Percentiles rank a stretch among this genome's conserved stretches.
Conservation (phyloP, 1,284 basidiomycete genomes). For the Trichosporon sp. region DNA sequence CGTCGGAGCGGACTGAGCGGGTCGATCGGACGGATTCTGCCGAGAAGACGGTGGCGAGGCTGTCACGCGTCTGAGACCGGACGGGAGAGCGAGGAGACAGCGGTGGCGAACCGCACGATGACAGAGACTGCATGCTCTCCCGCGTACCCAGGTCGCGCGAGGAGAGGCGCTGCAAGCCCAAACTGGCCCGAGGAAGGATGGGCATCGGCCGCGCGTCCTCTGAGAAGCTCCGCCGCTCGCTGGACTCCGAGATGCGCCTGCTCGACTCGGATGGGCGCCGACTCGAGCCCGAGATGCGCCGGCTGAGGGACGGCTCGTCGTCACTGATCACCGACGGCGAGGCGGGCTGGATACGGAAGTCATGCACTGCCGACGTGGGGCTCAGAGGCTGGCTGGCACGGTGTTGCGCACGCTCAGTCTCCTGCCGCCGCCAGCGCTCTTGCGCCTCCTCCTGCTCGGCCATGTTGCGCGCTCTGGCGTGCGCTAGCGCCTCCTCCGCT, state of each 20-base stretch:
- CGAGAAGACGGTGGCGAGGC: not conserved
- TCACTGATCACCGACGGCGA: not conserved
- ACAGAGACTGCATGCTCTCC: conserved; percentile 1
- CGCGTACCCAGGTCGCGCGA: not conserved
- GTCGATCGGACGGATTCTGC: not conserved
- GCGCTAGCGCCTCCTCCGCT: conserved; percentile 22
- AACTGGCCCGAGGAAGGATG: not conserved
- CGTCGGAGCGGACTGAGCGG: too few relatives aligned
- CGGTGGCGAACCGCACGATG: not conserved
- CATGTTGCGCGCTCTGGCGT: conserved; percentile 24
- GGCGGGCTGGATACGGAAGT: not conserved
- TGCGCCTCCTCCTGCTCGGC: conserved; percentile 28
- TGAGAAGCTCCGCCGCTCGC: not conserved
- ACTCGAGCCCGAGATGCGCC: not conserved
- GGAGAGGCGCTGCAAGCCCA: not conserved
- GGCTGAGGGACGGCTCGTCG: not conserved
- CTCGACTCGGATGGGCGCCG: too few relatives aligned
- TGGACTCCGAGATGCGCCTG: not conserved
- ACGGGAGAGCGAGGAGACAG: not conserved
- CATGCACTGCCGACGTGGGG: not conserved
- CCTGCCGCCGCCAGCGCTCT: conserved; percentile 26
- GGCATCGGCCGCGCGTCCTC: not conserved
- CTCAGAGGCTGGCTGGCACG: not conserved
- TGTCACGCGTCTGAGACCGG: not conserved
- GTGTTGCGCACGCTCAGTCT: conserved; percentile 6